Conservation (phyloP, 768 basidiomycete species). For the Mycena albidolilacea region DNA sequence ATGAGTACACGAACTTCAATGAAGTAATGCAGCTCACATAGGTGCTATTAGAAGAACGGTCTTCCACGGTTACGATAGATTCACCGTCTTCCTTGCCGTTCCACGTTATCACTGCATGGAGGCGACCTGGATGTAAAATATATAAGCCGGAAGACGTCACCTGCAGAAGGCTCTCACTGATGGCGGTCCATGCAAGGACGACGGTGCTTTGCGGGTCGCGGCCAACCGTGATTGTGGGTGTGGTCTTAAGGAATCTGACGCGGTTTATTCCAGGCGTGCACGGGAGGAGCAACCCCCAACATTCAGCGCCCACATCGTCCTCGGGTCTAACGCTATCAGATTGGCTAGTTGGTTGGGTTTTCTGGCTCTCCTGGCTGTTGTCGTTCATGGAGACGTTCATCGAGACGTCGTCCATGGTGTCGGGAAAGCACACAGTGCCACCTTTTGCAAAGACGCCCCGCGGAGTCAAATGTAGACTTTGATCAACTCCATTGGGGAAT, state of each 20-base stretch:
- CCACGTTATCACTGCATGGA: slow-evolving; percentile 26
- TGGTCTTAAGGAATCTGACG: slow-evolving; percentile 16
- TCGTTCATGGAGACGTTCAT: slow-evolving; percentile 29
- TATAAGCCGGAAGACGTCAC: not conserved
- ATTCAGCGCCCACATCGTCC: slow-evolving; percentile 1
- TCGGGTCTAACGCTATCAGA: not conserved
- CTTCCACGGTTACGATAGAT: slow-evolving; percentile 19
- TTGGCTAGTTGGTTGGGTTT: slow-evolving; percentile 21
- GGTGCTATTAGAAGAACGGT: slow-evolving; percentile 32
- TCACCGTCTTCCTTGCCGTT: slow-evolving; percentile 1
- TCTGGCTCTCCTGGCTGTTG: slow-evolving; percentile 6
- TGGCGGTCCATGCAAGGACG: not conserved
- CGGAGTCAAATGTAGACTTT: slow-evolving; percentile 6
- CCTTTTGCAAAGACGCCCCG: not conserved
- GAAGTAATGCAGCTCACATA: slow-evolving; percentile 9
- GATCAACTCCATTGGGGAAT: slow-evolving; percentile 28
- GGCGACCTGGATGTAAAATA: not conserved
- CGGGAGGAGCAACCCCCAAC: slow-evolving; percentile 37
- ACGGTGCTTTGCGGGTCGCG: slow-evolving; percentile 4
- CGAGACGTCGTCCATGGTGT: not conserved
- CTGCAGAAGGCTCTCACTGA: slow-evolving; percentile 19
- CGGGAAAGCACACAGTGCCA: not conserved
- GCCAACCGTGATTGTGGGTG: slow-evolving; percentile 9
- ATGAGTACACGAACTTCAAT: not conserved
- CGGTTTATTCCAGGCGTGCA: not conserved